phyloP scores from a whole-genome alignment of 2,329 filamentous ascomycete species.

The Xylaria hypoxylon region DNA sequence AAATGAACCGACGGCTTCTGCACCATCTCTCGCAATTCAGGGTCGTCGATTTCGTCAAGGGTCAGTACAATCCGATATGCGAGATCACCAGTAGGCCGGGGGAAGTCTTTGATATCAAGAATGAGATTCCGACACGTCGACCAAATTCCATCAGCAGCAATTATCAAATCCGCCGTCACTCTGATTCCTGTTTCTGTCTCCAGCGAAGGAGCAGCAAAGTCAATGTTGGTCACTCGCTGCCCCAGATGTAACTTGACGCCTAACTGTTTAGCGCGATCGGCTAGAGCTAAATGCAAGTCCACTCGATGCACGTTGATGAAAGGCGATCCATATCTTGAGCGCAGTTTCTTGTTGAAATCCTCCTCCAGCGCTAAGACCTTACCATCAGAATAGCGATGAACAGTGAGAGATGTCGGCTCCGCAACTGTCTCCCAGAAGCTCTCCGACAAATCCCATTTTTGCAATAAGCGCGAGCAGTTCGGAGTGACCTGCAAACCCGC shows the following conservation, averaged over 20 bases:
- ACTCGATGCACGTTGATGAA: slow-evolving; percentile 72
- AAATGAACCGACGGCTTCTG: slow-evolving; percentile 65
- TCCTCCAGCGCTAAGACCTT: slow-evolving; percentile 61
- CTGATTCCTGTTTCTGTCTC: slow-evolving; percentile 53
- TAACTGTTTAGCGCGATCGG: slow-evolving; percentile 62
- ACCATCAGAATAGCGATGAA: slow-evolving; percentile 64
- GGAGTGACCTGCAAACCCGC: slow-evolving; percentile 66
- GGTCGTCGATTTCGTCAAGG: slow-evolving; percentile 63
- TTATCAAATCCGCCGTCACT: slow-evolving; percentile 65
- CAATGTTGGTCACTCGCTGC: slow-evolving; percentile 59
- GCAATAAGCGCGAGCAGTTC: slow-evolving; percentile 62
- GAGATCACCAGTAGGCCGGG: slow-evolving; percentile 71
- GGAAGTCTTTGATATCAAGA: slow-evolving; percentile 58
- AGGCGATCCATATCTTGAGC: slow-evolving; percentile 65
- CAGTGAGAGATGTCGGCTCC: slow-evolving; percentile 60
- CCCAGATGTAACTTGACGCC: slow-evolving; percentile 64
- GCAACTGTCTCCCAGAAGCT: slow-evolving; percentile 54
- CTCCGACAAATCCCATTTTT: slow-evolving; percentile 62
- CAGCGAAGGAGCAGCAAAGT: slow-evolving; percentile 60
- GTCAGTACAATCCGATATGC: slow-evolving; percentile 72
- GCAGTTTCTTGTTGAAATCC: slow-evolving; percentile 65
- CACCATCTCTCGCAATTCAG: slow-evolving; percentile 64
- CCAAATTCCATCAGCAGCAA: slow-evolving; percentile 74
- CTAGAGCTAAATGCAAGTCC: slow-evolving; percentile 68
- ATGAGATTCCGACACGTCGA: slow-evolving; percentile 65